These are phyloP conservation scores for Amanita subjunquillea DNA, from an alignment of 768 basidiomycete species.

Conservation along the genomic window DNA sequence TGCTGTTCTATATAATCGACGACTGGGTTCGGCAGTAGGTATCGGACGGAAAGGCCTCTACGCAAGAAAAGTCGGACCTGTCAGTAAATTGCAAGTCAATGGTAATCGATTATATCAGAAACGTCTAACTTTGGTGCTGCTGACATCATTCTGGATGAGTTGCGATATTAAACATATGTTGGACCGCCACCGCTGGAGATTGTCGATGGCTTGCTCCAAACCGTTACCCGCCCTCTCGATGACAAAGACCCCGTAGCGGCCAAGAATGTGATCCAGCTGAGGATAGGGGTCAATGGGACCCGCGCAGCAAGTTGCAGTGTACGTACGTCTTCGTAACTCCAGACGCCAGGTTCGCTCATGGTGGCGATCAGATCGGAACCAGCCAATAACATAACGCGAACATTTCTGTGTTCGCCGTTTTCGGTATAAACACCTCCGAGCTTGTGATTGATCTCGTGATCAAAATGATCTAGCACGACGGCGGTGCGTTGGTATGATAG, in stretches of 20 bases:
- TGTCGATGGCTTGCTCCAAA: slow-evolving; percentile 74
- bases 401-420: slow-evolving; percentile 65
- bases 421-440: slow-evolving; percentile 69
- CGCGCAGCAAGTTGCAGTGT: slow-evolving; percentile 7
- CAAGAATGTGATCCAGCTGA: slow-evolving; percentile 92
- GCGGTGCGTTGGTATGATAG: slow-evolving; percentile 94
- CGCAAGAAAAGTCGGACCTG: slow-evolving; percentile 65
- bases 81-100: slow-evolving; percentile 1
- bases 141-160: slow-evolving; percentile 95
- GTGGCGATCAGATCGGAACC: slow-evolving; percentile 98
- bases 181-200: slow-evolving; percentile 62
- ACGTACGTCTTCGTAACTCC: slow-evolving; percentile 89
- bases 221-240: slow-evolving; percentile 93
- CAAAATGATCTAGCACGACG: slow-evolving; percentile 94
- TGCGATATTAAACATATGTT: slow-evolving; percentile 91
- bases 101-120: not conserved
- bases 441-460: slow-evolving; percentile 84
- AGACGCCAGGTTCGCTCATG: slow-evolving; percentile 97
- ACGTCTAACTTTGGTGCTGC: slow-evolving; percentile 71
- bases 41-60: slow-evolving; percentile 75
- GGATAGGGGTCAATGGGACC: slow-evolving; percentile 3
- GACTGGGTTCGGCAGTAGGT: slow-evolving; percentile 83
- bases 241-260: slow-evolving; percentile 89
- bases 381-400: slow-evolving; percentile 88
- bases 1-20: slow-evolving; percentile 92